Conservation (phyloP, 768 basidiomycete genomes). For the Lentinus tigrinus region DNA sequence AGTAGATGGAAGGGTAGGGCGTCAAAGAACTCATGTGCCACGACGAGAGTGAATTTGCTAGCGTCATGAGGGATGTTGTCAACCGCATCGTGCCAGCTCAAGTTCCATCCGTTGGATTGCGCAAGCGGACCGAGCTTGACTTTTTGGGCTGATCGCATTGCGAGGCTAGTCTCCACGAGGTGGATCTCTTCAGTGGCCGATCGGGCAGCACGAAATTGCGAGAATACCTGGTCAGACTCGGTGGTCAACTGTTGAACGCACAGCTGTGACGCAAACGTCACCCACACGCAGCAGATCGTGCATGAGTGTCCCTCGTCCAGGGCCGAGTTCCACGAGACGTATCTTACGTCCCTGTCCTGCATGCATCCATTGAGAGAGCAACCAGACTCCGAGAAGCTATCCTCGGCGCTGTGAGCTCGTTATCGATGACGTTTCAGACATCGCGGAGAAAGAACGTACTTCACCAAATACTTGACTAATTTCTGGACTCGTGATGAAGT, state of each 20-base stretch:
- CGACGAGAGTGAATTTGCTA: conserved; percentile 71
- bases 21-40: conserved; percentile 98
- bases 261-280: background rate
- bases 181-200: conserved; percentile 49
- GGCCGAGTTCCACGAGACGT: conserved; percentile 88
- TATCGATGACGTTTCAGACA: conserved; percentile 27
- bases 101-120: conserved; percentile 31
- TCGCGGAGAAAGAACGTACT: conserved; percentile 46
- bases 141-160: conserved; percentile 66
- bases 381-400: conserved; percentile 88
- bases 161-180: conserved; percentile 77
- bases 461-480: conserved; percentile 97
- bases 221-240: conserved; percentile 44
- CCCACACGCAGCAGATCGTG: conserved; percentile 83
- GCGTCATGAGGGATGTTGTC: conserved; percentile 57
- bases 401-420: conserved; percentile 34
- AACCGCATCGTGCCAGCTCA: conserved; percentile 75
- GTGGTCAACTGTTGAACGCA: background rate
- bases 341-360: conserved; percentile 48
- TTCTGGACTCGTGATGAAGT: conserved; percentile 96
- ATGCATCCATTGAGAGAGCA: conserved; percentile 70
- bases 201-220: conserved; percentile 41
- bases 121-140: conserved; percentile 41
- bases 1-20: conserved; percentile 90
- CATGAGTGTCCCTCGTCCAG: conserved; percentile 91